Conservation (phyloP, 2,329 filamentous ascomycete genomes). For the Myriosclerotinia curreyana region DNA sequence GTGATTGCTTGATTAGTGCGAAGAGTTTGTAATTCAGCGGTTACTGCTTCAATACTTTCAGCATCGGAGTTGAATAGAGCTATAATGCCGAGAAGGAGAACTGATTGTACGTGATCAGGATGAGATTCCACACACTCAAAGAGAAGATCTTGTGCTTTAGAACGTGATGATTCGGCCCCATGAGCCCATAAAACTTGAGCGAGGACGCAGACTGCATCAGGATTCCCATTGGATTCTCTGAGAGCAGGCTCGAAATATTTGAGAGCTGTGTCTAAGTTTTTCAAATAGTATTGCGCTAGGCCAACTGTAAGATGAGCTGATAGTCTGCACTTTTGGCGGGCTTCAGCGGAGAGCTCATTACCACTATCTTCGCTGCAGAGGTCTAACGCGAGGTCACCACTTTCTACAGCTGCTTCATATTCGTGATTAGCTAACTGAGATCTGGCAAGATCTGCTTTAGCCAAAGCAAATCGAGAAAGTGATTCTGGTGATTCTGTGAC, state of each 20-base stretch:
- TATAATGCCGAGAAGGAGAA: conserved; percentile 79
- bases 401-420: conserved; percentile 69
- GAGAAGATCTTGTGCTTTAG: conserved; percentile 73
- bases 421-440: conserved; percentile 67
- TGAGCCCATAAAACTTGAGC: conserved; percentile 93
- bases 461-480: conserved; percentile 74
- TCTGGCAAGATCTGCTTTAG: conserved; percentile 84
- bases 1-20: conserved; percentile 64
- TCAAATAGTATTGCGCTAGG: conserved; percentile 71
- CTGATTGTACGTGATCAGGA: conserved; percentile 73
- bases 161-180: conserved; percentile 68
- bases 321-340: conserved; percentile 68
- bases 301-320: conserved; percentile 85
- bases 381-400: conserved; percentile 75
- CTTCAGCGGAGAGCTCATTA: conserved; percentile 61
- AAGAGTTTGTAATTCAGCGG: conserved; percentile 70
- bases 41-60: conserved; percentile 77
- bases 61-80: conserved; percentile 76
- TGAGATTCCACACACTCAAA: conserved; percentile 75
- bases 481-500: conserved; percentile 71
- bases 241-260: conserved; percentile 77
- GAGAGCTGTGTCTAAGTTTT: conserved; percentile 66
- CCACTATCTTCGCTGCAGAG: conserved; percentile 71
- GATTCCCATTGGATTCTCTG: conserved; percentile 69
- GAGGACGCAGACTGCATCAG: conserved; percentile 82